phyloP scores from a whole-genome alignment of 768 basidiomycete species.

The Boletus bicolor region DNA sequence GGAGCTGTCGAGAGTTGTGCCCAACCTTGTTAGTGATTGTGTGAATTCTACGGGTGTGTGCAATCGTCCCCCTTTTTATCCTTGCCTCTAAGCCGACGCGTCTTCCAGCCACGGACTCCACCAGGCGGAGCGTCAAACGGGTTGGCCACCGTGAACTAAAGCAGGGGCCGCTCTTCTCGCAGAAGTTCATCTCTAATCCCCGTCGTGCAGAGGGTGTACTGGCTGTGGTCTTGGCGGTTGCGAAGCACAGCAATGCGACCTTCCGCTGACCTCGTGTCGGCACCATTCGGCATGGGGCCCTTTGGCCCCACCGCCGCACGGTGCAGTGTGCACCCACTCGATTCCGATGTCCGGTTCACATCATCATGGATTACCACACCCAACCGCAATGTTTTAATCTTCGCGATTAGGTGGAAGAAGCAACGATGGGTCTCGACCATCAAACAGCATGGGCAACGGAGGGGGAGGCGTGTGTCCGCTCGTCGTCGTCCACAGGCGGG shows the following conservation, averaged over 20 bases:
- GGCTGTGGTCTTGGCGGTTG: neutral
- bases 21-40: neutral
- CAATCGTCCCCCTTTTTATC: neutral
- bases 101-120: constrained; percentile 8
- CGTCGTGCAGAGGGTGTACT: constrained; percentile 1
- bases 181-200: neutral
- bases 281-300: neutral
- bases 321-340: constrained; percentile 7
- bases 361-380: constrained; percentile 7
- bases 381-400: constrained; percentile 22
- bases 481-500: constrained; percentile 9
- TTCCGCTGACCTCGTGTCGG: constrained; percentile 19
- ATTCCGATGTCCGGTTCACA: constrained; percentile 4
- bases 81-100: neutral
- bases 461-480: neutral
- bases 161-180: neutral
- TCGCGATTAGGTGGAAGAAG: constrained; percentile 8
- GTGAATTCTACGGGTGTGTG: constrained; percentile 5
- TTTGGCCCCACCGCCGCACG: constrained; percentile 1
- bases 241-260: constrained; percentile 3
- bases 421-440: constrained; percentile 11
- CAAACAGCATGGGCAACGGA: constrained; percentile 6
- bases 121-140: neutral
- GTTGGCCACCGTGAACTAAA: neutral
- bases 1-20: neutral